Evolutionary conservation across 768 basidiomycete genomes (phyloP).

Genomic region (Rhodotorula taiwanensis): DNA sequence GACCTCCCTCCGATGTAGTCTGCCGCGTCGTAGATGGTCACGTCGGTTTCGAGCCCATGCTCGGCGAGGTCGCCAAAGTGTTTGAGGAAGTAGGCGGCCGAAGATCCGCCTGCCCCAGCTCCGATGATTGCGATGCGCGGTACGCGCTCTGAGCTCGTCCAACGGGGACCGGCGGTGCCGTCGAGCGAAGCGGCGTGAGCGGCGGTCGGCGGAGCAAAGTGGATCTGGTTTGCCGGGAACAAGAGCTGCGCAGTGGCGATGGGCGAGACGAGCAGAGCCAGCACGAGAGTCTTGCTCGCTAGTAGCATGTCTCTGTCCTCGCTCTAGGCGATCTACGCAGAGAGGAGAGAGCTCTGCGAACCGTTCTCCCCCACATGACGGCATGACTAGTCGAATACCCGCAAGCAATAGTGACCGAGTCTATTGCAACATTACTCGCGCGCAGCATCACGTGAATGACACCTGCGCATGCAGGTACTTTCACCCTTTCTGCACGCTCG

Average conservation of each 20-base stretch:
- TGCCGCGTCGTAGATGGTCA: conserved; percentile 72
- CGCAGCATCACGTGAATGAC: too few species aligned
- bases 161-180: not conserved
- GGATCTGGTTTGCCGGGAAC: conserved; percentile 24
- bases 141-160: not conserved
- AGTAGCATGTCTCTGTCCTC: not conserved
- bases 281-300: not conserved
- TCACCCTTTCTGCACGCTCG: too few species aligned
- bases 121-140: conserved; percentile 21
- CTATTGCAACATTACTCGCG: too few species aligned
- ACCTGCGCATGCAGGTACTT: too few species aligned
- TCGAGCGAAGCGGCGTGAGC: too few species aligned
- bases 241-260: conserved; percentile 6
- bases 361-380: too few species aligned
- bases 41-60: conserved; percentile 57
- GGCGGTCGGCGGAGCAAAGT: too few species aligned
- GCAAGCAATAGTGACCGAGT: too few species aligned
- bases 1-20: conserved; percentile 29
- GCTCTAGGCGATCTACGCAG: too few species aligned
- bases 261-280: not conserved
- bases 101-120: conserved; percentile 25
- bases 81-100: conserved; percentile 26
- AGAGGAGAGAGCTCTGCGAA: too few species aligned
- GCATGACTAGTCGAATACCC: too few species aligned
- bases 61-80: conserved; percentile 16